Percentiles rank a stretch among this genome's conserved stretches.
Conservation (phyloP, 768 basidiomycete species). For the Xerocomellus intermedius region DNA sequence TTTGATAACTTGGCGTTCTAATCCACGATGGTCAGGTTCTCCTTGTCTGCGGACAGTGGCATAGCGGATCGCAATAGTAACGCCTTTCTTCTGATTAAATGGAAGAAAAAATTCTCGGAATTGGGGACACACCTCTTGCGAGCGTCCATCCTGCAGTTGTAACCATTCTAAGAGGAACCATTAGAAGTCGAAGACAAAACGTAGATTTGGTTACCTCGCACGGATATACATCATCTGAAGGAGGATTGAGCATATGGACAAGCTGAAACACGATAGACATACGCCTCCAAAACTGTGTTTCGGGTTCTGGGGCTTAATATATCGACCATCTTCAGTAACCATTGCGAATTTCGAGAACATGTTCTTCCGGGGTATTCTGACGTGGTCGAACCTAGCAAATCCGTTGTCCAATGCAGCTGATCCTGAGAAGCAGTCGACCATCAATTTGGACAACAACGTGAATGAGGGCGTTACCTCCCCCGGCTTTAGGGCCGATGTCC, state of each 20-base stretch:
- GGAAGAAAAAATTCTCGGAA: background rate
- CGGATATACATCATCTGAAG: constrained; percentile 72
- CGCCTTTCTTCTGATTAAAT: constrained; percentile 41
- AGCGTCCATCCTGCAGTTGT: constrained; percentile 58
- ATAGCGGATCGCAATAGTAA: constrained; percentile 62
- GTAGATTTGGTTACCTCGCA: constrained; percentile 42
- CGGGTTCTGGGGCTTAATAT: constrained; percentile 65
- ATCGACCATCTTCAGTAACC: constrained; percentile 63
- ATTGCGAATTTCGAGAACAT: constrained; percentile 77
- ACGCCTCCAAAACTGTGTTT: constrained; percentile 78
- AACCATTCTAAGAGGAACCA: constrained; percentile 51
- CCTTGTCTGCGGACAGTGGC: constrained; percentile 73
- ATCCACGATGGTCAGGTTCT: constrained; percentile 43
- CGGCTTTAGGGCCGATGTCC: constrained; percentile 53
- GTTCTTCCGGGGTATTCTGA: constrained; percentile 63
- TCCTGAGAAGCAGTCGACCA: constrained; percentile 35
- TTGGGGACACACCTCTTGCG: constrained; percentile 51
- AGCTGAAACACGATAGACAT: constrained; percentile 24
- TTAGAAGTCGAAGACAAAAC: background rate
- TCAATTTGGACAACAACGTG: background rate
- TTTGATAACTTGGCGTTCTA: constrained; percentile 65
- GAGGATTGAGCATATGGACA: background rate
- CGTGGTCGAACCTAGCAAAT: constrained; percentile 61
- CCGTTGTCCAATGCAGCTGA: constrained; percentile 61
- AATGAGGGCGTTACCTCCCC: constrained; percentile 29